Base-by-base conservation (phyloP, 352 stramenopile genomes). In the Aphanomyces astaci region DNA sequence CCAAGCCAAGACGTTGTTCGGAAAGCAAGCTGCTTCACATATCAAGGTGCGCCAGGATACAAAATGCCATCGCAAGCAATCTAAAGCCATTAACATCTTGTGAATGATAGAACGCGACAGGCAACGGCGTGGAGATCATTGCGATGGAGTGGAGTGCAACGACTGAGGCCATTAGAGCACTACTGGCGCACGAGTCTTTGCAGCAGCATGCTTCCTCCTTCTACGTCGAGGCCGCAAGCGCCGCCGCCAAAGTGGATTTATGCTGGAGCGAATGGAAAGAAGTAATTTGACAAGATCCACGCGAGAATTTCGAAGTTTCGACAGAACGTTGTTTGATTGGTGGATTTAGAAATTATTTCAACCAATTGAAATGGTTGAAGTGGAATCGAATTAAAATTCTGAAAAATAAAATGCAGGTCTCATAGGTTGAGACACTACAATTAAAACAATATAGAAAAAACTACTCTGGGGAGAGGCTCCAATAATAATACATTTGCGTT, bases 201-300 rank as follows among this genome's bases (percentile, higher is more conserved):
- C 27, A 68, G 24, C 28, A 43, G 4, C 45, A 68, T 25, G 46
- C 51, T 24, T 11, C n/a, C 1, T 25, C 4, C 30, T 32, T 68
- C 2, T 68, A 56, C 27, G 30, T 68, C 10, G 49, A 68, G 13
- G 48, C 36, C 4, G 28, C 17, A 7, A 19, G 43, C 46, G 62
- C 39, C 10, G 10, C 9, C 10, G 43, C 49, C 30, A 60, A 60
- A 24, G 25, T 51, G n/a, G 62, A 68, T n/a, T 24, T 68, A 1
- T 68, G 62, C 30, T 68, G 62, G 62, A 43, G 22, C 36, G 39
- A 45, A 24, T 68, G 62, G 62, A 68, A 68, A 28, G 62, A 68
- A 59, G 30, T 33, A 10, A 68, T 68, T 43, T 68, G 56, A 64
- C n/a, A n/a, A n/a, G n/a, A n/a, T n/a, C n/a, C n/a, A n/a, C n/a